phyloP scores from a whole-genome alignment of 345 rosid species.

The Acer yangbiense region DNA sequence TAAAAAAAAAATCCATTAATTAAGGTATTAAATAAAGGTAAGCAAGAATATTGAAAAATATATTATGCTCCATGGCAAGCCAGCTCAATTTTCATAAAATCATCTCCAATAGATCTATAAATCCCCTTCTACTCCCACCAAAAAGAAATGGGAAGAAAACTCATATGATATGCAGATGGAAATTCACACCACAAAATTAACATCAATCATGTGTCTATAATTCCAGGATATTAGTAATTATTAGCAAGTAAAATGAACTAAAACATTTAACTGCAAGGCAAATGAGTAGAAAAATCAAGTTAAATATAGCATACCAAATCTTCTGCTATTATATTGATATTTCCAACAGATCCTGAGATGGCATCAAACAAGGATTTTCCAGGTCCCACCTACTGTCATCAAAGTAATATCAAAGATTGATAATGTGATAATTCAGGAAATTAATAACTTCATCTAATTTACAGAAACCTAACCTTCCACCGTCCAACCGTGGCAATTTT shows the following conservation, averaged over 20 bases:
- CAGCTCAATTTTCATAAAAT: too few relatives aligned
- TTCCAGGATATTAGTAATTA: background rate
- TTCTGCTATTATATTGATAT: slow-evolving; percentile 82
- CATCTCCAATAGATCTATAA: background rate
- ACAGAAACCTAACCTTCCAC: slow-evolving; percentile 69
- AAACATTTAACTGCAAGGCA: background rate
- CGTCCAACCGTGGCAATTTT: slow-evolving; percentile 77
- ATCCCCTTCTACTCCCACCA: background rate
- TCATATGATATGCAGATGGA: background rate
- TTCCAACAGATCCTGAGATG: slow-evolving; percentile 67
- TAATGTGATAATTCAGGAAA: slow-evolving; percentile 21
- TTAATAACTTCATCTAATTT: slow-evolving; percentile 18
- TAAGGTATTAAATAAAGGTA: too few relatives aligned
- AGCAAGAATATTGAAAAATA: too few relatives aligned
- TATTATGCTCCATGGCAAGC: too few relatives aligned
- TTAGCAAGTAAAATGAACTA: background rate
- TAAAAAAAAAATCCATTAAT: too few relatives aligned
- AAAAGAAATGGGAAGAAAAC: background rate
- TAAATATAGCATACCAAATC: slow-evolving; percentile 70
- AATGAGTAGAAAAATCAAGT: background rate
- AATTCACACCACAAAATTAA: background rate
- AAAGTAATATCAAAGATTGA: slow-evolving; percentile 31
- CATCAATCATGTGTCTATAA: background rate
- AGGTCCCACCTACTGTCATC: slow-evolving; percentile 90
- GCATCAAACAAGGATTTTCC: slow-evolving; percentile 84